Percentiles rank a stretch among this genome's conserved stretches.
Conservation (phyloP, 225 moss, liverwort and hornwort species). For the Rhytidiadelphus loreus region DNA sequence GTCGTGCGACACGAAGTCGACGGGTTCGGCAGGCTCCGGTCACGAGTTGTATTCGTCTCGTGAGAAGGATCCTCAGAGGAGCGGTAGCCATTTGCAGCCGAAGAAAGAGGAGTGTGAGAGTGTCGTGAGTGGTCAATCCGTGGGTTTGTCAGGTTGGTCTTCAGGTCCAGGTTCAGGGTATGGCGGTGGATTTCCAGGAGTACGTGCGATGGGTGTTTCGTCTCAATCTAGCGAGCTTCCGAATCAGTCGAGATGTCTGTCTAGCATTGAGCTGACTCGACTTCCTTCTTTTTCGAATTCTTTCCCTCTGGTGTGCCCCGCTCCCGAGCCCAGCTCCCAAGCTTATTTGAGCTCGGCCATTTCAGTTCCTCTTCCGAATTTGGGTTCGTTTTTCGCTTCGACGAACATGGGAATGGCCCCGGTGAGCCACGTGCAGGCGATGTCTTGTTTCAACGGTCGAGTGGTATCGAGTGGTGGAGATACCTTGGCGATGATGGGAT, state of each 20-base stretch:
- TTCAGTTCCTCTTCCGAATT: conserved; percentile 18
- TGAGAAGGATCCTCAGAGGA: conserved; percentile 7
- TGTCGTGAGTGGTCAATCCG: background rate
- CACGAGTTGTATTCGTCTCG: background rate
- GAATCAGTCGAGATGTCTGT: background rate
- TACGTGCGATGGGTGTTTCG: background rate
- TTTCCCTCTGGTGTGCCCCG: conserved; percentile 24
- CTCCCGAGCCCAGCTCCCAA: conserved; percentile 11
- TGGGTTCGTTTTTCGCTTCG: conserved; percentile 24
- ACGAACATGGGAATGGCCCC: conserved; percentile 7
- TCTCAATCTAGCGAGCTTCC: background rate
- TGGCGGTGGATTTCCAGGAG: conserved; percentile 5
- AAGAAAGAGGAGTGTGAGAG: conserved; percentile 37
- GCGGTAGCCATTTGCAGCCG: conserved; percentile 20
- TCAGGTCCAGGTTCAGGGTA: conserved; percentile 4
- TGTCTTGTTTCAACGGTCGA: conserved; percentile 2
- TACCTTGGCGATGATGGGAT: conserved; percentile 39
- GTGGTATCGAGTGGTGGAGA: conserved; percentile 6
- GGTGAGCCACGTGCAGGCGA: background rate
- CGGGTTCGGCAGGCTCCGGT: conserved; percentile 18
- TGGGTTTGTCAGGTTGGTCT: conserved; percentile 19
- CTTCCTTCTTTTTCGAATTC: conserved; percentile 46
- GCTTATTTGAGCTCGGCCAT: conserved; percentile 19
- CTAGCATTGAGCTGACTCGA: conserved; percentile 19
- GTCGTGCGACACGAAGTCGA: conserved; percentile 31